phyloP scores from a whole-genome alignment of 208 protist species.

The Vickermania spadyakhi region DNA sequence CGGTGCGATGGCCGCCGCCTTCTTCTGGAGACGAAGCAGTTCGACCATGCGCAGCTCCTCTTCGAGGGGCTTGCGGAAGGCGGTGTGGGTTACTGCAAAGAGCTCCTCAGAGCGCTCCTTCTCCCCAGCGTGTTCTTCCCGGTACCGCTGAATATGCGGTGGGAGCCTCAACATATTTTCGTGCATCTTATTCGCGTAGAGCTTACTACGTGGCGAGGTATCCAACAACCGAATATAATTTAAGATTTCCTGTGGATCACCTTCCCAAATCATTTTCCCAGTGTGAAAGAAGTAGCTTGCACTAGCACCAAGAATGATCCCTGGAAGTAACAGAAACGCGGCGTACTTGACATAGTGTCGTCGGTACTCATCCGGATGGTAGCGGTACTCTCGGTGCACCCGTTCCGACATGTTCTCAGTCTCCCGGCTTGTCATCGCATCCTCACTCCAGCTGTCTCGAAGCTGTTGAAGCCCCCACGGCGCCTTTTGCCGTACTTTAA shows the following conservation, averaged over 20 bases:
- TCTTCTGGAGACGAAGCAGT: no score
- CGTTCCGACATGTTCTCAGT: conserved; percentile 69
- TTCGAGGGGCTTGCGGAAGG: conserved; percentile 19
- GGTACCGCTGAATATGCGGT: conserved; percentile 36
- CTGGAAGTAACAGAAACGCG: conserved; percentile 35
- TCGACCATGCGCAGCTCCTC: conserved; percentile 26
- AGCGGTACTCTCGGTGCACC: conserved; percentile 78
- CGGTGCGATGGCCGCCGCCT: no score
- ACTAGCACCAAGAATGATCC: conserved; percentile 22
- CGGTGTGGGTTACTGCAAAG: conserved; percentile 29
- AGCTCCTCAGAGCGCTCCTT: conserved; percentile 20
- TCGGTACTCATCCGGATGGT: conserved; percentile 69
- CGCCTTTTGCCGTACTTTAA: conserved; percentile 46
- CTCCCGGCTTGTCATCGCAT: conserved; percentile 71
- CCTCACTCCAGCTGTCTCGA: conserved; percentile 73
- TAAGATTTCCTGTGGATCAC: conserved; percentile 57
- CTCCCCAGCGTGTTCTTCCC: conserved; percentile 19
- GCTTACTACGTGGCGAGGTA: conserved; percentile 60
- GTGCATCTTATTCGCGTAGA: conserved; percentile 47
- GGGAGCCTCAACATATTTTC: conserved; percentile 40
- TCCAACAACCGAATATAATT: conserved; percentile 54
- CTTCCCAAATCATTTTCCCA: conserved; percentile 46
- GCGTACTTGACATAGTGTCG: conserved; percentile 46
- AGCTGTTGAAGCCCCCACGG: conserved; percentile 80
- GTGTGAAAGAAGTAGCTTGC: conserved; percentile 47